Evolutionary conservation across 805 yeast species (phyloP), one percentile per base, ranked within the genome.

Genomic region (Tetrapisispora namnaoensis): DNA sequence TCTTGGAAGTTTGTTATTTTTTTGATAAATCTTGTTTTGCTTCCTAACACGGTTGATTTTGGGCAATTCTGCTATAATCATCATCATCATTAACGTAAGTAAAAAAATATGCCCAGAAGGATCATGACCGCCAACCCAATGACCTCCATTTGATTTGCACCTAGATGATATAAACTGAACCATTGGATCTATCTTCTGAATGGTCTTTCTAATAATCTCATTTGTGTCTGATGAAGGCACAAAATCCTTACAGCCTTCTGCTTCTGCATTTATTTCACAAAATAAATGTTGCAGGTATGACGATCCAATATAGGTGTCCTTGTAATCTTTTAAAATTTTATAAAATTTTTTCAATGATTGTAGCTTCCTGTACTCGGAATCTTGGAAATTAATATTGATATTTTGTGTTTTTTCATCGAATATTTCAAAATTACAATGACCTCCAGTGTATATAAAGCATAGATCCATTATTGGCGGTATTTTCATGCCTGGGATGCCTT

Each of bases 31-130:
- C 7, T 14, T 10, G 18, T 38, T 42, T 28, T 30, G 30, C 8
- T 28, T 28, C 10, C n/a, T 22, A 2, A 20, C 30, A n/a, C 11
- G 13, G 20, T 43, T 20, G 7, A 38, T 45, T 35, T 62, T 56
- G 65, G 42, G 54, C 22, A 60, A 61, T 61, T 90, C 96, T 49
- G 79, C 79, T 59, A 85, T 70, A 54, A 91, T 59, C 49, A 84
- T 76, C 66, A 62, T 61, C 5, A 60, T 51, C 69, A 65, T 64
- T 35, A 62, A 30, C 7, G 66, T 63, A 11, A 91, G 69, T 39
- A 93, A 63, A 57, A 90, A 93, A 1, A 87, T 83, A 62, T 93
- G 99, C 0, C 99, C 99, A 52, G 91, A 83, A 5, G 98, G 96
- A 68, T 93, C 99, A 61, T 88, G 96, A 0, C 99, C 99, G 0